Percentiles rank a stretch among this genome's conserved stretches.
Evolutionary conservation across 202 grass and related monocot species (phyloP).

Genomic region (Cymbopogon flexuosus): DNA sequence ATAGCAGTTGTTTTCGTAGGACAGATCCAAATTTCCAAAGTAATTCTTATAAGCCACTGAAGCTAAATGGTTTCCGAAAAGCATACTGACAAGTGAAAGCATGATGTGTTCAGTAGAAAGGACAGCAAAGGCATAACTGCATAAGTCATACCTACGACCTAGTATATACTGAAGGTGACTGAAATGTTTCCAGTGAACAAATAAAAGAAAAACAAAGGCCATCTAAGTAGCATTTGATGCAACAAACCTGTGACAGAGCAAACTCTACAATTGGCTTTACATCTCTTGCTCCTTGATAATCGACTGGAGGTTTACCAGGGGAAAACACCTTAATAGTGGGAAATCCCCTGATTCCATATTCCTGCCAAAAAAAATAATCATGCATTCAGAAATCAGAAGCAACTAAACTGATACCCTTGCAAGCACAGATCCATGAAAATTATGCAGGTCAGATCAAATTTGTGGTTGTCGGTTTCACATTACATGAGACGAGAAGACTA

Average conservation of each 20-base stretch:
- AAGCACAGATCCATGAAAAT: not conserved
- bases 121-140: not conserved
- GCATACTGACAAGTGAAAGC: not conserved
- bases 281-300: constrained; percentile 95
- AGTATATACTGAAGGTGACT: not conserved
- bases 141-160: not conserved
- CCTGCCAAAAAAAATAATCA: constrained; percentile 42
- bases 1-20: not conserved
- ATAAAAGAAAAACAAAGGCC: not conserved
- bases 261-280: constrained; percentile 91
- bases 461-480: not conserved
- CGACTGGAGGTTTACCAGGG: constrained; percentile 88
- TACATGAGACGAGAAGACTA: not conserved
- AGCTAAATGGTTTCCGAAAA: not conserved
- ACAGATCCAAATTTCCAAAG: constrained; percentile 17
- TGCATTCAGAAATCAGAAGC: not conserved
- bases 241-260: constrained; percentile 78
- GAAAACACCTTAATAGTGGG: constrained; percentile 92
- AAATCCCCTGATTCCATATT: constrained; percentile 89
- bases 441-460: not conserved
- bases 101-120: constrained; percentile 4
- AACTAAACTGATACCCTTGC: not conserved
- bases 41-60: not conserved
- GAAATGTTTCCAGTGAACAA: constrained; percentile 10
- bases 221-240: not conserved